Evolutionary conservation across 306 rosid species (phyloP), one percentile per base, ranked within the genome.

Genomic region (Alnus rubra): DNA sequence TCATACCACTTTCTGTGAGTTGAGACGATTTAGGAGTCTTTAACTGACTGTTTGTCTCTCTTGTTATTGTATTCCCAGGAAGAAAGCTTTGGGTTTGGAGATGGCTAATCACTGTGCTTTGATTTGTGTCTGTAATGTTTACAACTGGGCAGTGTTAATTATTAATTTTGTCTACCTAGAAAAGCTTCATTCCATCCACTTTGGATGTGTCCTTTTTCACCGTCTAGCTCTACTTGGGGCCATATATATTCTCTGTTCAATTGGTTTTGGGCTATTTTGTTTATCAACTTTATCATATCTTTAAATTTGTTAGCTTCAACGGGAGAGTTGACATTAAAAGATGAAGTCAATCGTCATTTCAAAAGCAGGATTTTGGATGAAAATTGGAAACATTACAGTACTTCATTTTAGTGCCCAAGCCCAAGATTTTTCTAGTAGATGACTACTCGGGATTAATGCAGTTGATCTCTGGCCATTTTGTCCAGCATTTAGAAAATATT

Each of bases 1-100:
- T 15, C 9, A 45, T 73, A 60, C 58, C 59, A 4, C 30, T 18
- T 14, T n/a, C 1, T 73, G 42, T 35, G 74, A 18, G 33, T 71
- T 80, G 39, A 19, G 49, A 74, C 58, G 51, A 55, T 76, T 79
- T 55, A 28, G 35, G 13, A 62, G 69, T 13, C 62, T 28, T 7
- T 31, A 35, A 47, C 31, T 12, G 30, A 51, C 74, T 15, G 13
- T 73, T 77, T 77, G 54, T 44, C 49, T 16, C 47, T 62, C 62
- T 37, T 10, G 54, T 64, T 77, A 0, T 9, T 18, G 76, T 44
- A 54, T 45, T 52, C 56, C 18, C 6, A 51, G 88, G 82, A 44
- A 65, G 54, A 77, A 28, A 9, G 63, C 79, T 59, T 54, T 47
- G 47, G 58, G 54, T 59, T 47, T 48, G 71, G 6, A 75, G 12